These are phyloP conservation scores for Oehlia diaphana DNA, from an alignment of 192 early-diverging fungal species.

Conservation along the genomic window DNA sequence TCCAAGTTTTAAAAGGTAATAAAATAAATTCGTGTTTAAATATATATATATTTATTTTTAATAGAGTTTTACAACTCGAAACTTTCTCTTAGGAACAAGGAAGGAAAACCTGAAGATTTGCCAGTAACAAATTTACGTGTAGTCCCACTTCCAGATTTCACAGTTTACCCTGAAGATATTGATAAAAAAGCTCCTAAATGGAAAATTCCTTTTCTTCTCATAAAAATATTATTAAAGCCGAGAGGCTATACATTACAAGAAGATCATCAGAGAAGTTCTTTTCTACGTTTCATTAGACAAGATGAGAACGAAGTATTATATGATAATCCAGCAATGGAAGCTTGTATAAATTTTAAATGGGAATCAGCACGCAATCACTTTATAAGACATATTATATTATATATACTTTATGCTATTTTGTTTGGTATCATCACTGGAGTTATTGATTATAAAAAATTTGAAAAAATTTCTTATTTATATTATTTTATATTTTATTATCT, in stretches of 20 bases:
- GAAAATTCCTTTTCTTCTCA: not conserved
- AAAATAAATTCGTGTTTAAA: not conserved
- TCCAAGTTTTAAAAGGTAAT: not conserved
- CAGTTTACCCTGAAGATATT: not conserved
- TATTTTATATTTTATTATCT: not conserved
- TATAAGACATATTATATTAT: not conserved
- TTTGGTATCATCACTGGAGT: not conserved
- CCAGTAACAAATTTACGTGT: not conserved
- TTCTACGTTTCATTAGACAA: not conserved
- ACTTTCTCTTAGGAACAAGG: too few species aligned
- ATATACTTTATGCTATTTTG: not conserved
- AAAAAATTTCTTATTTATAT: not conserved
- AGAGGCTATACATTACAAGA: not conserved
- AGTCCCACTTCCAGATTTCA: not conserved
- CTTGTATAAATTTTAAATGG: not conserved
- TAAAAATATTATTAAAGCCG: not conserved
- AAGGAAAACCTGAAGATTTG: too few species aligned
- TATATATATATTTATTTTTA: not conserved
- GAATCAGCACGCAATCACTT: not conserved
- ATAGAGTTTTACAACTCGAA: too few species aligned
- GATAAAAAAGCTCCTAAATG: not conserved
- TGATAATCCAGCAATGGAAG: not conserved
- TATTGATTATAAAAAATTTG: not conserved
- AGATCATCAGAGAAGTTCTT: not conserved
- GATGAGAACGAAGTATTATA: not conserved